These are phyloP conservation scores for Sisymbrium altissimum DNA, from an alignment of 345 rosid species.

Conservation along the genomic window DNA sequence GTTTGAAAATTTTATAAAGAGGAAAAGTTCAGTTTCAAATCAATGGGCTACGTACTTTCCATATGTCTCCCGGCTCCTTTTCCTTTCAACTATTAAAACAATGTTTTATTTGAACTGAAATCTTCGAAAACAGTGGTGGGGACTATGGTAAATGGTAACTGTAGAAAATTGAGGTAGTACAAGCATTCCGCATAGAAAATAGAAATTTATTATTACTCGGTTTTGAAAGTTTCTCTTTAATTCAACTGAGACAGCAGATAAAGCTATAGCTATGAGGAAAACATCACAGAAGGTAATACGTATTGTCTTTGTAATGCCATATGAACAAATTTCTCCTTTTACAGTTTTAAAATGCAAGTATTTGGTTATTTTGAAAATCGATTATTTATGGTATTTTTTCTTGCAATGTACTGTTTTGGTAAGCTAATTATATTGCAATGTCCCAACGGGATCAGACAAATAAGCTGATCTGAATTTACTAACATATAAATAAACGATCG, in stretches of 20 bases:
- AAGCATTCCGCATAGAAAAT: background rate
- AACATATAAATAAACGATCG: background rate
- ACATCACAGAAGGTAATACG: no score
- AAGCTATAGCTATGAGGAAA: no score
- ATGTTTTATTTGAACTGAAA: background rate
- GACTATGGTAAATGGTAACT: background rate
- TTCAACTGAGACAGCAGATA: background rate
- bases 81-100: background rate
- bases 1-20: slow-evolving; percentile 2
- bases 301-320: background rate
- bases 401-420: no score
- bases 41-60: slow-evolving; percentile 14
- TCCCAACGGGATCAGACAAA: no score
- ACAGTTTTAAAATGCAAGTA: background rate
- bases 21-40: background rate
- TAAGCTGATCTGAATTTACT: no score
- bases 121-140: background rate
- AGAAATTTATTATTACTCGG: background rate
- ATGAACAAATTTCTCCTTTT: background rate
- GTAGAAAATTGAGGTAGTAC: background rate
- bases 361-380: background rate
- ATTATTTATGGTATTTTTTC: background rate
- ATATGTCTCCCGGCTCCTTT: background rate
- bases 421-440: no score
- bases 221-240: background rate